Evolutionary conservation across 495 filamentous ascomycete genomes (phyloP).

Genomic region (Tuber borchii): DNA sequence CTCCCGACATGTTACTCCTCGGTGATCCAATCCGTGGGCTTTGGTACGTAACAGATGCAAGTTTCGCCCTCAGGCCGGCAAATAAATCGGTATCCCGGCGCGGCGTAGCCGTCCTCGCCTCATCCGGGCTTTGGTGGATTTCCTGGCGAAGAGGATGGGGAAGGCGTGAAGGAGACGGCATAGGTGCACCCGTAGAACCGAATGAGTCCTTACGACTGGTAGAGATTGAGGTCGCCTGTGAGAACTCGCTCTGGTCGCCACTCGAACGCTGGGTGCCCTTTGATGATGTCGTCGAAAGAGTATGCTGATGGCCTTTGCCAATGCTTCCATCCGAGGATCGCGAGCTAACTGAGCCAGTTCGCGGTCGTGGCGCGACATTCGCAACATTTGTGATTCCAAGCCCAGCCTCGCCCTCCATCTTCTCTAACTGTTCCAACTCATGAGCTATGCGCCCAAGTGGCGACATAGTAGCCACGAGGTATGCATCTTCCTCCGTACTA

Average conservation of each 20-base stretch:
- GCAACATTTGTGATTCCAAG: slow-evolving; percentile 44
- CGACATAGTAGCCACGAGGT: slow-evolving; percentile 50
- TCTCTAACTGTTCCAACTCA: slow-evolving; percentile 54
- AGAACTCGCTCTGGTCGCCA: slow-evolving; percentile 45
- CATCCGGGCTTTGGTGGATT: slow-evolving; percentile 57
- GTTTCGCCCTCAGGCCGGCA: slow-evolving; percentile 31
- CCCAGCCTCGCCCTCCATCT: slow-evolving; percentile 47
- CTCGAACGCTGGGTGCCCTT: slow-evolving; percentile 47
- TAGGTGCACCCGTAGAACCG: slow-evolving; percentile 11
- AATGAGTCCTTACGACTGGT: slow-evolving; percentile 29
- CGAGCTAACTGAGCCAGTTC: slow-evolving; percentile 47
- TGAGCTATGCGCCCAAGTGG: slow-evolving; percentile 59
- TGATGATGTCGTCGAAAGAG: slow-evolving; percentile 36
- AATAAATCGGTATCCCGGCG: slow-evolving; percentile 57
- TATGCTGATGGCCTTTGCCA: slow-evolving; percentile 26
- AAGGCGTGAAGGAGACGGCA: slow-evolving; percentile 19
- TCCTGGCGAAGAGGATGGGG: slow-evolving; percentile 64
- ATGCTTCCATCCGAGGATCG: slow-evolving; percentile 43
- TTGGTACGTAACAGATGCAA: slow-evolving; percentile 38
- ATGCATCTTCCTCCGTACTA: slow-evolving; percentile 51
- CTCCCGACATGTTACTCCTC: slow-evolving; percentile 58
- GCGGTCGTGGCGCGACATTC: slow-evolving; percentile 41
- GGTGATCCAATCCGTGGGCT: slow-evolving; percentile 50
- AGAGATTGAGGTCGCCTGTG: slow-evolving; percentile 39
- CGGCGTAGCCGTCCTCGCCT: slow-evolving; percentile 33